Base-by-base conservation (phyloP, 1,139 yeast species). In the Suhomyces chickasaworum region DNA sequence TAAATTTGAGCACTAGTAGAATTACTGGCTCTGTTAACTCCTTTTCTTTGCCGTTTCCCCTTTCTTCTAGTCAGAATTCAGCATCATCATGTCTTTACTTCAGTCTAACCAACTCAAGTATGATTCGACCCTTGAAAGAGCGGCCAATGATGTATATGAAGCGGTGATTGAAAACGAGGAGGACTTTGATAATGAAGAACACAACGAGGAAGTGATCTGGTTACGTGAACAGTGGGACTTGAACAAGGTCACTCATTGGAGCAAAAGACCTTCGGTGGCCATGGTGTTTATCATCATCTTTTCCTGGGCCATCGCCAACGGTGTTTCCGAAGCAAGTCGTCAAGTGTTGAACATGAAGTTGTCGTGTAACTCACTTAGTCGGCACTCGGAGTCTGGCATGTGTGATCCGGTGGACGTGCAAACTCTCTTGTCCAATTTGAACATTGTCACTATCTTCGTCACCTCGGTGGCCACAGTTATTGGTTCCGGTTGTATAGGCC, bases 401-500 rank as follows among this genome's bases (percentile, higher is more conserved):
- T 74, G 79, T 52, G 64, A 64, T 41, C 65, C 70, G 2, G 59
- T 58, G 1, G 63, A 61, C 15, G 65, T 70, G 2, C 79, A 73
- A 53, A 51, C 68, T 2, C 49, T 70, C 45, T 60, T 72, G 42
- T 71, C 76, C 17, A 65, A 72, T 53, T 66, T 71, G 50, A 68
- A 64, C 42, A 60, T 71, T 55, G 64, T 59, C n/a, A 60, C 56
- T 41, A 53, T 57, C 9, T 49, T 71, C 3, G 52, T 65, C n/a
- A 48, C 59, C 13, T 72, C 68, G 5, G 44, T 65, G 4, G 55
- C 68, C 15, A 65, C 66, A 54, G 60, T 76, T 37, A 45, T 74
- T 6, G 75, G 77, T 2, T 64, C 74, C 51, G 75, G 77, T 3
- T 75, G 77, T 52, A 59, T 82, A 9, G 89, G 89, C 0, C 76